These are phyloP conservation scores for Neurospora sublineolata DNA, from an alignment of 495 filamentous ascomycete genomes.

Conservation along the genomic window DNA sequence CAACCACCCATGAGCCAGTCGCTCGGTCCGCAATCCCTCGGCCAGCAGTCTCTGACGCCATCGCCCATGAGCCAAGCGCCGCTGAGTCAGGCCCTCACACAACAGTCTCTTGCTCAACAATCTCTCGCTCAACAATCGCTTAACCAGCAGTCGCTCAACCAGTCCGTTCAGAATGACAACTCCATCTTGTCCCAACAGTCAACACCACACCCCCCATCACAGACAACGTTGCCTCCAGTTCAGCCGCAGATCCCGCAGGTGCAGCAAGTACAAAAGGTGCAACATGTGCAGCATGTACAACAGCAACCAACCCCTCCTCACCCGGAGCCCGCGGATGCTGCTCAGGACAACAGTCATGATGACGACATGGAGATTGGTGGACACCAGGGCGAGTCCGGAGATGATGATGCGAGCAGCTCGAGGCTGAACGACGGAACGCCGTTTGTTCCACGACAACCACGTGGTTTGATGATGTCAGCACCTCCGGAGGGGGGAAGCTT, in stretches of 20 bases:
- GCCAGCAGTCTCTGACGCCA: conserved; percentile 3
- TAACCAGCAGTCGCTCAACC: conserved; percentile 18
- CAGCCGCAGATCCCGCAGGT: conserved; percentile 17
- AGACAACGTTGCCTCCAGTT: conserved; percentile 16
- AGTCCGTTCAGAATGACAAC: conserved; percentile 17
- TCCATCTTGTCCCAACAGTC: conserved; percentile 20
- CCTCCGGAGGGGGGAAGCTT: conserved; percentile 45
- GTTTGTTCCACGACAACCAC: conserved; percentile 32
- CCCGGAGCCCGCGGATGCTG: conserved; percentile 22
- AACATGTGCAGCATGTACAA: conserved; percentile 21
- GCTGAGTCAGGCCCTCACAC: conserved; percentile 11
- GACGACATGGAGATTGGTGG: conserved; percentile 32
- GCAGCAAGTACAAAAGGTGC: conserved; percentile 13
- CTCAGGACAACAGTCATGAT: conserved; percentile 25
- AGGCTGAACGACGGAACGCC: conserved; percentile 33
- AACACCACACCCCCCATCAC: conserved; percentile 14
- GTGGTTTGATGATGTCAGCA: conserved; percentile 40
- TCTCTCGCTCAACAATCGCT: conserved; percentile 9
- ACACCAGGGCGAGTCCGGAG: conserved; percentile 26
- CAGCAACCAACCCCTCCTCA: conserved; percentile 27
- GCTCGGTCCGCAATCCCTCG: conserved; percentile 9
- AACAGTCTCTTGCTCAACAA: conserved; percentile 11
- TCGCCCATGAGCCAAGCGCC: conserved; percentile 9
- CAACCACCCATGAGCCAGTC: conserved; percentile 10
- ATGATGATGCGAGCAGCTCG: conserved; percentile 22